phyloP scores from a whole-genome alignment of 73 alveolate genomes.

The Paramecium tetraurelia region DNA sequence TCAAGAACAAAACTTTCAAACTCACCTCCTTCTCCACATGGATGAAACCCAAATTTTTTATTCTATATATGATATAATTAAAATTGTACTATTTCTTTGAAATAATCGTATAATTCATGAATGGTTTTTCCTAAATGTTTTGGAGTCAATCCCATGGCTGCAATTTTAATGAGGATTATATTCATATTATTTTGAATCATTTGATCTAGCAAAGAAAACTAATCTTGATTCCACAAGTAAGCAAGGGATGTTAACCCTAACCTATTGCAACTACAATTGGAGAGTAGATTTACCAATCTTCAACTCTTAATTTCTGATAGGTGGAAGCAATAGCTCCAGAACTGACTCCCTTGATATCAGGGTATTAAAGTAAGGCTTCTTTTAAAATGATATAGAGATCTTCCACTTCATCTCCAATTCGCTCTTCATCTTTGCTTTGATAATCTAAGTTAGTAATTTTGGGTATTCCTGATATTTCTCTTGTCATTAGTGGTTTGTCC shows the following conservation, averaged over 20 bases:
- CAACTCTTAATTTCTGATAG: constrained; percentile 95
- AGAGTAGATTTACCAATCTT: constrained; percentile 69
- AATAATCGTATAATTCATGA: constrained; percentile 62
- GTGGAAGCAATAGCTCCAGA: constrained; percentile 97
- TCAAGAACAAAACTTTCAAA: constrained; percentile 93
- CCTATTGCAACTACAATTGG: constrained; percentile 75
- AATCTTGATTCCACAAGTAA: constrained; percentile 91
- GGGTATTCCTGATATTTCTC: constrained; percentile 66
- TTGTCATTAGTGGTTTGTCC: constrained; percentile 79
- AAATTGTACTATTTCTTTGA: constrained; percentile 51
- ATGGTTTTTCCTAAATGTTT: constrained; percentile 72
- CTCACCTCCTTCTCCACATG: constrained; percentile 99
- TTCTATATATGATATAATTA: constrained; percentile 12
- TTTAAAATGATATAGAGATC: constrained; percentile 86
- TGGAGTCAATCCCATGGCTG: constrained; percentile 87
- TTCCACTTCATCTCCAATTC: constrained; percentile 91
- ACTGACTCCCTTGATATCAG: constrained; percentile 89
- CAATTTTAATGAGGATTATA: constrained; percentile 87
- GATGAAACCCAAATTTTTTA: constrained; percentile 89
- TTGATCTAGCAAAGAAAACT: constrained; percentile 85
- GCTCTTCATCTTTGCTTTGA: constrained; percentile 40
- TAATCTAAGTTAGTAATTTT: constrained; percentile 31
- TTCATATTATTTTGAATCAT: constrained; percentile 90
- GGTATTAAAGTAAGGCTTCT: constrained; percentile 77
- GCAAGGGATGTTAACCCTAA: constrained; percentile 86